Evolutionary conservation across 495 filamentous ascomycete species (phyloP), one percentile per base, ranked within the genome.

Genomic region (Gamarada debralockiae): DNA sequence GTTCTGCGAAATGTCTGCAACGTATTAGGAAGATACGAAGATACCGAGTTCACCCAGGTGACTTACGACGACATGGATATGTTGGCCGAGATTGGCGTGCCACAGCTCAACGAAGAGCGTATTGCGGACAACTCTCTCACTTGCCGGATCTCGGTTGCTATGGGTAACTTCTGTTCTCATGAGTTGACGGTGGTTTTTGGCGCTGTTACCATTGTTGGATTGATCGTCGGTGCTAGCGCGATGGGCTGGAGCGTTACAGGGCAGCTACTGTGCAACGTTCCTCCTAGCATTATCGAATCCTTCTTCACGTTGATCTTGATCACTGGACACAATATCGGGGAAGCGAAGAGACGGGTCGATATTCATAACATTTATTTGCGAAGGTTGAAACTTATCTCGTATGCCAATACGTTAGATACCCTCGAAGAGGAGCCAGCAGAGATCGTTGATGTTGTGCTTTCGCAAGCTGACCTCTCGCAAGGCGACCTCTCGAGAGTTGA

Each of bases 301-400:
- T 73, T 73, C 57, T 66, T 73, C 38, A 69, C 68, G 63, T 52
- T 73, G 39, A 68, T 71, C 41, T 53, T 73, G 23, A 65, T 73
- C 33, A 64, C 66, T 12, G 70, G 67, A 6, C 66, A 73, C 52
- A 73, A 71, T 46, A 46, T 59, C 24, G 58, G 57, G 0, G 68
- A 72, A 41, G 52, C 48, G 14, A 49, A 49, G 31, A 60, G 53
- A 23, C 61, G 58, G 27, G 50, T 58, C 21, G 60, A 67, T 21
- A 38, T 56, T 9, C 36, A 45, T 38, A 56, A 56, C 21, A 27
- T 56, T 18, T 56, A 56, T 22, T 23, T 56, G 6, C 21, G 53
- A 27, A 23, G 53, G 25, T 13, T 51, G 24, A 56, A 51, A 23
- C 48, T 56, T 37, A 38, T 56, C 31, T 37, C 47, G 27, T 56